phyloP scores from a whole-genome alignment of 2,329 filamentous ascomycete genomes.

The Remersonia thermophila region DNA sequence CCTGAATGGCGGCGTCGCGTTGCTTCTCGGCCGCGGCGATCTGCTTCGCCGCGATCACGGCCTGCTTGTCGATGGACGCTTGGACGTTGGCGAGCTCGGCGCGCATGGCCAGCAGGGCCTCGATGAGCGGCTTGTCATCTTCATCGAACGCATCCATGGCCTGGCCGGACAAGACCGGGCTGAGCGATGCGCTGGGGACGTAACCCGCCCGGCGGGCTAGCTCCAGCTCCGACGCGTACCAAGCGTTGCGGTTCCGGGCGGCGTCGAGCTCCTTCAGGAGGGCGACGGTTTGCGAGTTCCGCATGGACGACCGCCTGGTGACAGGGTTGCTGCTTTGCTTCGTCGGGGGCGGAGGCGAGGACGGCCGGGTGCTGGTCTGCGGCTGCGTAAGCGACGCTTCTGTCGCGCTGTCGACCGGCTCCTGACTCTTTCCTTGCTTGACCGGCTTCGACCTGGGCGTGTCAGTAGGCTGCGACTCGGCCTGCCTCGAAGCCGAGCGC shows the following conservation, averaged over 20 bases:
- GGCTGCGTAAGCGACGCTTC: slow-evolving; percentile 34
- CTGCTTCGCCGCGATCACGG: slow-evolving; percentile 69
- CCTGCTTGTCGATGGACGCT: slow-evolving; percentile 77
- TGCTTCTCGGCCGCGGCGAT: slow-evolving; percentile 93
- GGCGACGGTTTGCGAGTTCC: slow-evolving; percentile 57
- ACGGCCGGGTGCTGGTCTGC: slow-evolving; percentile 32
- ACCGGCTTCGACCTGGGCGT: slow-evolving; percentile 30
- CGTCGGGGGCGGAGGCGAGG: slow-evolving; percentile 45
- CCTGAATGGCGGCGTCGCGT: slow-evolving; percentile 83
- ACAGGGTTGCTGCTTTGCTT: slow-evolving; percentile 45
- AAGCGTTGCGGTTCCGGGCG: slow-evolving; percentile 77
- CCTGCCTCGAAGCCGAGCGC: slow-evolving; percentile 24
- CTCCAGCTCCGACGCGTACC: slow-evolving; percentile 92
- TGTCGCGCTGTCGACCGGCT: slow-evolving; percentile 55
- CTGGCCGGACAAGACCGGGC: slow-evolving; percentile 63
- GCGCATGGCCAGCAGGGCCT: slow-evolving; percentile 85
- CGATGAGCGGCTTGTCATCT: slow-evolving; percentile 81
- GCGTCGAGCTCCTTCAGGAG: slow-evolving; percentile 78
- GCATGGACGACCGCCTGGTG: slow-evolving; percentile 45
- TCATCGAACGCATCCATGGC: slow-evolving; percentile 73
- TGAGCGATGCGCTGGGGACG: slow-evolving; percentile 55
- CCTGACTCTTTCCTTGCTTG: slow-evolving; percentile 47
- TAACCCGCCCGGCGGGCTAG: slow-evolving; percentile 87
- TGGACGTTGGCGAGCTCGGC: slow-evolving; percentile 84
- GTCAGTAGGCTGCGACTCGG: slow-evolving; percentile 18